A percentile compares a stretch with the other conserved stretches of the same genome.
These are phyloP conservation scores for Albifimbria verrucaria DNA, from an alignment of 2,329 filamentous ascomycete genomes.

Conservation along the genomic window DNA sequence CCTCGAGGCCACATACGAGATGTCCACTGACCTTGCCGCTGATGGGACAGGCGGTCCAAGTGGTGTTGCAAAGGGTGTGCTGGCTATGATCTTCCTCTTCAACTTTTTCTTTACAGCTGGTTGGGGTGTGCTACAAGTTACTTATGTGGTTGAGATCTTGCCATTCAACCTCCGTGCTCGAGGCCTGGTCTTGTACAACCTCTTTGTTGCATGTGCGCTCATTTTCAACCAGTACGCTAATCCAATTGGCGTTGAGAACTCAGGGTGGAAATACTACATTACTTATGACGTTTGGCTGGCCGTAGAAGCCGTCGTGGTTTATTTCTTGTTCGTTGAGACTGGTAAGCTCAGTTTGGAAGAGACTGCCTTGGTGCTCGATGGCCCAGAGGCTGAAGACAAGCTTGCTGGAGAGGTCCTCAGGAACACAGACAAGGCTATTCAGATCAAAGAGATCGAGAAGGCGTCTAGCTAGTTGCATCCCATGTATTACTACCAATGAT, in stretches of 20 bases:
- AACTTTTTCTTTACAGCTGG: slow-evolving; percentile 30
- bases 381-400: slow-evolving; percentile 4
- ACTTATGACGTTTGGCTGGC: slow-evolving; percentile 10
- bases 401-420: neutral
- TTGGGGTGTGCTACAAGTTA: slow-evolving; percentile 36
- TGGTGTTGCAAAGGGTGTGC: slow-evolving; percentile 17
- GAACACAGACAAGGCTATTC: neutral
- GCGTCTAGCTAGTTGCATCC: neutral
- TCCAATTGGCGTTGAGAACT: slow-evolving; percentile 27
- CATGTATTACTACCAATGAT: neutral
- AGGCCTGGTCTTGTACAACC: slow-evolving; percentile 18
- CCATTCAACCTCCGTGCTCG: slow-evolving; percentile 29
- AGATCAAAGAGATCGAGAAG: neutral
- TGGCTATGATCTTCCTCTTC: slow-evolving; percentile 26
- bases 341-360: slow-evolving; percentile 7
- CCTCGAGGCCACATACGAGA: slow-evolving; percentile 12
- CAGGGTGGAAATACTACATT: slow-evolving; percentile 10
- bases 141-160: slow-evolving; percentile 43
- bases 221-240: slow-evolving; percentile 39
- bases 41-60: slow-evolving; percentile 2
- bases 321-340: slow-evolving; percentile 9
- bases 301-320: slow-evolving; percentile 7
- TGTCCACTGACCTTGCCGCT: slow-evolving; percentile 12
- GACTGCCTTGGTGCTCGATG: slow-evolving; percentile 6
- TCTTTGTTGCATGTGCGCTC: slow-evolving; percentile 16